phyloP scores from a whole-genome alignment of 306 rosid genomes.

The Dalbergia oliveri region DNA sequence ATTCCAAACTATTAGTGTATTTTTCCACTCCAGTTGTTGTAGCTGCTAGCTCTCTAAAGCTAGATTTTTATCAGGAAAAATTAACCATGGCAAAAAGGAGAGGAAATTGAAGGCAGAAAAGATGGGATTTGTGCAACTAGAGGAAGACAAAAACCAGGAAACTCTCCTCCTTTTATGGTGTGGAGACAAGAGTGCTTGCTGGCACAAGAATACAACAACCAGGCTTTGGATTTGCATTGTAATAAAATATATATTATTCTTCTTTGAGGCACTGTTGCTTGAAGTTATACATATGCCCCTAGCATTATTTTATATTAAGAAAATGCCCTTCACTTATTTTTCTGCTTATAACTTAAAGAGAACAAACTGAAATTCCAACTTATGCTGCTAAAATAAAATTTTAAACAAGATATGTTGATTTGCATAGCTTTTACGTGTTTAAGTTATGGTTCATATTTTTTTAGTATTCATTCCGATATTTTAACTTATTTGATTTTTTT shows the following conservation, averaged over 20 bases:
- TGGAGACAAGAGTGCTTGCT: conserved; percentile 55
- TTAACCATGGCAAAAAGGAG: neutral
- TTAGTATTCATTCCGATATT: too few species aligned
- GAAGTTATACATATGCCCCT: conserved; percentile 57
- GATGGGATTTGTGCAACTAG: conserved; percentile 68
- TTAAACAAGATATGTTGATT: too few species aligned
- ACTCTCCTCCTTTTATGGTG: conserved; percentile 82
- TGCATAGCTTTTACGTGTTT: too few species aligned
- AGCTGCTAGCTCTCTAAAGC: conserved; percentile 19
- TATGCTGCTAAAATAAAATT: neutral
- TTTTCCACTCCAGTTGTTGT: conserved; percentile 39
- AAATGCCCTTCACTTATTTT: conserved; percentile 50
- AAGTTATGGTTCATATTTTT: too few species aligned
- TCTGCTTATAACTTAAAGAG: neutral
- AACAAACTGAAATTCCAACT: neutral
- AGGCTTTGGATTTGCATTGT: conserved; percentile 59
- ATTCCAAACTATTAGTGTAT: conserved; percentile 21
- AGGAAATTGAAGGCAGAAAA: conserved; percentile 50
- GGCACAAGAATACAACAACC: conserved; percentile 66
- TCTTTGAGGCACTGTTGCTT: conserved; percentile 46
- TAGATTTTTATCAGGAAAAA: conserved; percentile 32
- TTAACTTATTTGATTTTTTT: too few species aligned
- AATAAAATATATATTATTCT: conserved; percentile 45
- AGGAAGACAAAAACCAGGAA: conserved; percentile 88
- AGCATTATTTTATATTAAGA: conserved; percentile 33